Percentiles rank a stretch among this genome's conserved stretches.
phyloP scores from a whole-genome alignment of 768 basidiomycete species.

The Auricularia cornea region DNA sequence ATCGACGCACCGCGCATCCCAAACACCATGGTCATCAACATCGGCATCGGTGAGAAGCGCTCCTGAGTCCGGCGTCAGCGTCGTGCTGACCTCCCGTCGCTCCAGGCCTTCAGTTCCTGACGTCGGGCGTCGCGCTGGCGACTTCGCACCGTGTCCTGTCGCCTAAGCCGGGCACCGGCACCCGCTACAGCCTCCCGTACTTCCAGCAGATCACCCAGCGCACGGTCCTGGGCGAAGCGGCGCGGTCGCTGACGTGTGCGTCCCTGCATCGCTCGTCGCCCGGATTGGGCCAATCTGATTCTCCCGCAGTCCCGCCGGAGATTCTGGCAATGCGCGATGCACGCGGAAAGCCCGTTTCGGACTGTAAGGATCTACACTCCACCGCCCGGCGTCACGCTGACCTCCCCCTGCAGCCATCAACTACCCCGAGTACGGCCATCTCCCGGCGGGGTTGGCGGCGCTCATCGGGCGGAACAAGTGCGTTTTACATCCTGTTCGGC shows the following conservation, averaged over 20 bases:
- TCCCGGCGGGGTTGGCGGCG: conserved; percentile 61
- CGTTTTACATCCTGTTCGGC: conserved; percentile 17
- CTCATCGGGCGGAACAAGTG: conserved; percentile 76
- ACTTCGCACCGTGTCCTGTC: conserved; percentile 77
- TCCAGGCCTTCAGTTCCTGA: conserved; percentile 68
- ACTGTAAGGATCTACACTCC: conserved; percentile 27
- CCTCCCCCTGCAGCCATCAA: conserved; percentile 51
- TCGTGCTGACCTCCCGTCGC: not conserved
- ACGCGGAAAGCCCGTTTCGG: conserved; percentile 38
- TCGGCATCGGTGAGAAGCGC: conserved; percentile 55
- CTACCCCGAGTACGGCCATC: conserved; percentile 62
- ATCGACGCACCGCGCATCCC: conserved; percentile 74
- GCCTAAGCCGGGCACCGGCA: conserved; percentile 43
- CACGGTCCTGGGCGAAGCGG: conserved; percentile 37
- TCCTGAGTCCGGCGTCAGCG: not conserved
- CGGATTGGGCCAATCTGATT: not conserved
- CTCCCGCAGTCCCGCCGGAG: conserved; percentile 49
- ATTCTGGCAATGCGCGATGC: conserved; percentile 50
- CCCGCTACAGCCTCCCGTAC: conserved; percentile 77
- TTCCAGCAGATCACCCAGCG: conserved; percentile 71
- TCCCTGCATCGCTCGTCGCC: not conserved
- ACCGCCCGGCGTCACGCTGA: too few relatives aligned
- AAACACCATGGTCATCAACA: conserved; percentile 73
- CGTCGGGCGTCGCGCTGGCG: conserved; percentile 65
- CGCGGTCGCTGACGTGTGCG: not conserved